Percentiles rank a stretch among this genome's conserved stretches.
Evolutionary conservation across 2,329 filamentous ascomycete genomes (phyloP).

Genomic region (Fusarium sp.): DNA sequence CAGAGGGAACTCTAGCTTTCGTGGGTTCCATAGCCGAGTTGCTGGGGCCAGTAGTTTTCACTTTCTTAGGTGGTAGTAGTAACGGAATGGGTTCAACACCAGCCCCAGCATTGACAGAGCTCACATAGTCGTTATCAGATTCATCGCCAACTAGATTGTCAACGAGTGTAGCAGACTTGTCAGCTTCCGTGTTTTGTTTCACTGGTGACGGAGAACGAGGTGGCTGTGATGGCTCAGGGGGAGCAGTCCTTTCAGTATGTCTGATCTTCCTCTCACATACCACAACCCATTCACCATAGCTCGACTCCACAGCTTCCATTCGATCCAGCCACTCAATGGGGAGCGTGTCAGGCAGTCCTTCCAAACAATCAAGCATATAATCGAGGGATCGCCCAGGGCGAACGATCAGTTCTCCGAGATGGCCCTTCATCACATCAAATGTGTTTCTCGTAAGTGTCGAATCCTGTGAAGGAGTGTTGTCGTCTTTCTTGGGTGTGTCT

Average conservation of each 20-base stretch:
- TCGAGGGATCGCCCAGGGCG: constrained; percentile 81
- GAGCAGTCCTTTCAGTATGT: constrained; percentile 68
- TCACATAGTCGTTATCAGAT: constrained; percentile 36
- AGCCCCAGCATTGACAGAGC: constrained; percentile 24
- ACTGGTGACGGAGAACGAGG: constrained; percentile 42
- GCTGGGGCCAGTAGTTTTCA: not conserved
- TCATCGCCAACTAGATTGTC: constrained; percentile 27
- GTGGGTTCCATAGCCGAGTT: constrained; percentile 12
- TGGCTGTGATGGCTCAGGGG: constrained; percentile 20
- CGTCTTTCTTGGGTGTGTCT: constrained; percentile 35
- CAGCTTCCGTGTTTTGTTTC: constrained; percentile 24
- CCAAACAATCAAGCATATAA: constrained; percentile 85
- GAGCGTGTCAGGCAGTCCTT: constrained; percentile 85
- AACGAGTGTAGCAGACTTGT: constrained; percentile 11
- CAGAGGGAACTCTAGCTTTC: constrained; percentile 40
- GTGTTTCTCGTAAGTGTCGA: constrained; percentile 57
- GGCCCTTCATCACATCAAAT: constrained; percentile 69
- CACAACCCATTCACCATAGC: constrained; percentile 84
- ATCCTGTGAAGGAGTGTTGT: constrained; percentile 28
- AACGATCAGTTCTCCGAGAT: constrained; percentile 77
- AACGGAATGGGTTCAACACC: constrained; percentile 40
- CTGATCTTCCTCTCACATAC: constrained; percentile 80
- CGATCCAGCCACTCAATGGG: constrained; percentile 89
- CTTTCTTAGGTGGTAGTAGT: constrained; percentile 35
- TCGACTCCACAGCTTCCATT: constrained; percentile 82